Conservation (phyloP, 2,329 filamentous ascomycete genomes). For the Nannizzia gypsea region DNA sequence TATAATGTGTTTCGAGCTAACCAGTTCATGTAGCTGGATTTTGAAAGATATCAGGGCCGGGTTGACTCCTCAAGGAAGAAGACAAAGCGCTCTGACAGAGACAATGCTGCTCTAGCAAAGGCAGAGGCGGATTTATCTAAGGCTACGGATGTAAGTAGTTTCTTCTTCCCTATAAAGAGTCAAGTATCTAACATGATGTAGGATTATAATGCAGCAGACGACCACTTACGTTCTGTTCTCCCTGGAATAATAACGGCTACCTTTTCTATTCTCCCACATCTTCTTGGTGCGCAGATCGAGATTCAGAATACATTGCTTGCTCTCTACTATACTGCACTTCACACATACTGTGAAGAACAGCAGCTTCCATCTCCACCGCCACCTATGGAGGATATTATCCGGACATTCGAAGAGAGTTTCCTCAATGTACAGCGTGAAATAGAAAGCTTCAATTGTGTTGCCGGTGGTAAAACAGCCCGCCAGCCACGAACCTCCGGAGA, state of each 20-base stretch:
- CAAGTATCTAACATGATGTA: constrained; percentile 23
- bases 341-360: constrained; percentile 59
- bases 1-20: neutral
- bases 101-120: constrained; percentile 59
- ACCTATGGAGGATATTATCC: constrained; percentile 58
- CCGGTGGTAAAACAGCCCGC: constrained; percentile 54
- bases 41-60: constrained; percentile 62
- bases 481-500: constrained; percentile 42
- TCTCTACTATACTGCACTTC: constrained; percentile 64
- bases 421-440: constrained; percentile 53
- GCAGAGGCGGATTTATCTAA: constrained; percentile 57
- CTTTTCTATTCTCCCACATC: constrained; percentile 60
- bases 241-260: constrained; percentile 59
- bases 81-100: constrained; percentile 56
- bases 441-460: constrained; percentile 53
- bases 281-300: constrained; percentile 58
- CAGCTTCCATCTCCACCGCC: constrained; percentile 61
- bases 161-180: neutral
- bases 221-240: constrained; percentile 58
- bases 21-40: constrained; percentile 48
- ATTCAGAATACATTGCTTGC: constrained; percentile 68
- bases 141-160: constrained; percentile 49
- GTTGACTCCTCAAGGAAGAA: constrained; percentile 61
- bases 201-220: constrained; percentile 64
- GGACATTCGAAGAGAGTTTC: constrained; percentile 53